Conservation (phyloP, 1,284 basidiomycete species). For the Rhizoctonia solani region DNA sequence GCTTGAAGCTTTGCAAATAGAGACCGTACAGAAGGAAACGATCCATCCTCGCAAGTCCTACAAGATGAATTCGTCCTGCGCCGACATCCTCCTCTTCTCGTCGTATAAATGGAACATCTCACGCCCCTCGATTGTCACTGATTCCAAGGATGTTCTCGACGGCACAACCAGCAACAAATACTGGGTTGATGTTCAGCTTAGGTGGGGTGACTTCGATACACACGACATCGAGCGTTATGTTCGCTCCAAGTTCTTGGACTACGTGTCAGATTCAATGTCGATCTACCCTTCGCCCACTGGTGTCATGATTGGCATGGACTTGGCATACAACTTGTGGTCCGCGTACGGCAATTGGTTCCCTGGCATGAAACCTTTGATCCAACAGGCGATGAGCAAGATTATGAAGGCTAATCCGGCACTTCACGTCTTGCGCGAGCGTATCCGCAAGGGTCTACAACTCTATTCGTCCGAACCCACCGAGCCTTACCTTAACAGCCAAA, state of each 20-base stretch:
- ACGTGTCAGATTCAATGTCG: conserved; percentile 93
- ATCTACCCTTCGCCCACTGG: conserved; percentile 99
- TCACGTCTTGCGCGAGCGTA: conserved; percentile 97
- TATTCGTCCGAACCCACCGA: conserved; percentile 99
- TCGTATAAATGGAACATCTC: conserved; percentile 99
- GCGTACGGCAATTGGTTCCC: conserved; percentile 99
- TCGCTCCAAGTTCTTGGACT: conserved; percentile 97
- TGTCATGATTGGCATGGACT: conserved; percentile 97
- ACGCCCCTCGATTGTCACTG: conserved; percentile 92
- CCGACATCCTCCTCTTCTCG: conserved; percentile 96
- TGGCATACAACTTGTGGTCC: conserved; percentile 99
- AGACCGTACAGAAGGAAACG: conserved; percentile 99
- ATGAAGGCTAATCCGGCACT: conserved; percentile 99
- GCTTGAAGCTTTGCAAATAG: conserved; percentile 96
- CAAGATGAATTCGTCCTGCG: conserved; percentile 99
- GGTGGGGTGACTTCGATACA: conserved; percentile 99
- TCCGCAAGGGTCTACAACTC: conserved; percentile 96
- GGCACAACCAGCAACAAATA: conserved; percentile 98
- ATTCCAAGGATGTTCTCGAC: conserved; percentile 94
- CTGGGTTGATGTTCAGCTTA: conserved; percentile 97
- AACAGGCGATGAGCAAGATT: conserved; percentile 99
- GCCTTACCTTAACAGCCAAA: conserved; percentile 97
- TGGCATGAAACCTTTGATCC: conserved; percentile 95
- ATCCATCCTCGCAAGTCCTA: conserved; percentile 99
- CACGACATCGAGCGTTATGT: conserved; percentile 98